Evolutionary conservation across 768 basidiomycete genomes (phyloP), one percentile per base, ranked within the genome.

Genomic region (Termitomyces sp.): DNA sequence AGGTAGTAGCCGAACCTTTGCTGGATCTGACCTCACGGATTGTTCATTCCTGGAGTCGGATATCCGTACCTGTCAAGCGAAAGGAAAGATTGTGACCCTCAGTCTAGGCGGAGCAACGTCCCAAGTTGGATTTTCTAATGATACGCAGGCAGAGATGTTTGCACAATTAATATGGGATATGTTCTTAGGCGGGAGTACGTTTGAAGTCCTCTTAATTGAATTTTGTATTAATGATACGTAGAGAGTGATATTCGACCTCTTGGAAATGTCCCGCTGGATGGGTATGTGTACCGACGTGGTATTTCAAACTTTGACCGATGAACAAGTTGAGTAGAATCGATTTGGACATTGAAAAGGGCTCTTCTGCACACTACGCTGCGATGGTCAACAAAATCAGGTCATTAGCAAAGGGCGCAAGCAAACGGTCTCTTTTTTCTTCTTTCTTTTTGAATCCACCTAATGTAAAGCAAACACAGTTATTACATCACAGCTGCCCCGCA

Each of bases 321-420:
- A 22, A 43, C 39, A 2, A 16, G 20, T 3, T 43, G 22, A 37
- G n/a, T 50, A 82, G 79, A 22, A 69, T 88, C 57, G 88, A 90
- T 68, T 68, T 90, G 47, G 88, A 89, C 65, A 86, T 90, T 56
- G 88, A 90, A 68, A 78, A 80, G 27, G 87, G 87, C 12, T 72
- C 73, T 4, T 67, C 73, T 12, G 73, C 77, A 3, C 72, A 77
- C 54, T 85, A 82, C 61, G 74, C 74, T 22, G 76, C 79, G 0
- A 82, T 85, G 61, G 79, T 84, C 37, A 79, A 72, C 53, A 72
- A 76, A 55, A 70, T 87, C 24, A 74, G 83, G 31, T 71, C 80
- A 9, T 74, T 81, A 34, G 72, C 79, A 12, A 72, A 72, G 48
- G 74, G 74, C 22, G 76, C 79, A 5, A 71, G 65, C 60, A 88